A percentile compares a stretch with the other conserved stretches of the same genome.
Conservation (phyloP, 2,329 filamentous ascomycete species). For the Pyrenophora seminiperda region DNA sequence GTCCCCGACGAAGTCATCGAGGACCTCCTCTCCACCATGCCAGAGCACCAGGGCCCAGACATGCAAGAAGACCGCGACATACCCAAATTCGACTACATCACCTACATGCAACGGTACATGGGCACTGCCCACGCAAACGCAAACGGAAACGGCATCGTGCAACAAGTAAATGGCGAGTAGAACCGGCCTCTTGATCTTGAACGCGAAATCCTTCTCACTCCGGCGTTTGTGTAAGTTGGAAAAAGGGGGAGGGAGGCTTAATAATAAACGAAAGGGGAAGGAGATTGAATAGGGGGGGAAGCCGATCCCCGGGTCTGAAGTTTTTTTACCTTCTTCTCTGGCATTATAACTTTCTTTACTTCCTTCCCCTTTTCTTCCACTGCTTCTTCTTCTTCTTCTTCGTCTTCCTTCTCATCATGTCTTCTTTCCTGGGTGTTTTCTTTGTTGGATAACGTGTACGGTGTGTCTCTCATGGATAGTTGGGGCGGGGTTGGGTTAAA, state of each 20-base stretch:
- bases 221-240: constrained; percentile 20
- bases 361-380: too few relatives aligned
- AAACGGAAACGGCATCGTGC: constrained; percentile 32
- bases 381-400: too few relatives aligned
- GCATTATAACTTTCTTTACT: too few relatives aligned
- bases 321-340: too few relatives aligned
- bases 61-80: constrained; percentile 81
- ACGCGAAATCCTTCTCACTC: constrained; percentile 19
- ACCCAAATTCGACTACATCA: constrained; percentile 93
- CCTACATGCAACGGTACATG: constrained; percentile 84
- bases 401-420: too few relatives aligned
- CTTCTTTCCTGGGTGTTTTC: too few relatives aligned
- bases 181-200: constrained; percentile 11
- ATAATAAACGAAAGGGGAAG: too few relatives aligned
- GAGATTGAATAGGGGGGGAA: too few relatives aligned
- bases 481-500: too few relatives aligned
- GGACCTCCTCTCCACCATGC: constrained; percentile 86
- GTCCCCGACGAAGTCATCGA: constrained; percentile 98
- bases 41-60: constrained; percentile 80
- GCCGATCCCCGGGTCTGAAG: too few relatives aligned
- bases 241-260: neutral
- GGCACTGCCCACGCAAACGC: constrained; percentile 31
- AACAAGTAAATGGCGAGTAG: constrained; percentile 32
- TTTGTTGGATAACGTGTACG: too few relatives aligned
- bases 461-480: too few relatives aligned